These are phyloP conservation scores for Pseudodiploospora longispora DNA, from an alignment of 2,329 filamentous ascomycete species.

Conservation along the genomic window DNA sequence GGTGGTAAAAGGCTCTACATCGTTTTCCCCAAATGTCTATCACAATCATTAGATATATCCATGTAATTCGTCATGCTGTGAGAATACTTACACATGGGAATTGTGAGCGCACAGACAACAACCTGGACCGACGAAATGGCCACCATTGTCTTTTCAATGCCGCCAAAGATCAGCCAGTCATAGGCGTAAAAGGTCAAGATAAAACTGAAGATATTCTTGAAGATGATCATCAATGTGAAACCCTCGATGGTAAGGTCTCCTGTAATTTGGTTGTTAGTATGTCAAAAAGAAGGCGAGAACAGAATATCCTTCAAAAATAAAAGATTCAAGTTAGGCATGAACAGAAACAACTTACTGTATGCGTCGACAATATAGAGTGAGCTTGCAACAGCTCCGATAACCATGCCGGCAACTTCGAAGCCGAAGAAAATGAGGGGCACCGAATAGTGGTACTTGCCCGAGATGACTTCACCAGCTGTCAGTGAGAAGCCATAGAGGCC, in stretches of 20 bases:
- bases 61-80: background rate
- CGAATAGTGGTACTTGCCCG: conserved; percentile 56
- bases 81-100: conserved; percentile 67
- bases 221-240: conserved; percentile 83
- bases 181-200: conserved; percentile 77
- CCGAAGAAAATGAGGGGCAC: conserved; percentile 76
- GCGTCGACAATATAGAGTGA: conserved; percentile 89
- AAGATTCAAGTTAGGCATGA: background rate
- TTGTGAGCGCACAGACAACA: conserved; percentile 62
- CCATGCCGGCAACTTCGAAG: conserved; percentile 81
- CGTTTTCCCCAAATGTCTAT: conserved; percentile 72
- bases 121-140: conserved; percentile 71
- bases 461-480: conserved; percentile 52
- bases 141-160: conserved; percentile 57
- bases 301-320: background rate
- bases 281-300: background rate
- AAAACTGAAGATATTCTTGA: conserved; percentile 93
- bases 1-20: conserved; percentile 65
- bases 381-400: conserved; percentile 78
- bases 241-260: conserved; percentile 77
- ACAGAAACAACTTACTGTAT: conserved; percentile 54
- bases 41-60: conserved; percentile 2
- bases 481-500: conserved; percentile 82
- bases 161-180: conserved; percentile 65
- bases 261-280: conserved; percentile 21